Evolutionary conservation across 2,329 filamentous ascomycete genomes (phyloP), one percentile per base, ranked within the genome.

Genomic region (Ceratocystis diversiconidia): DNA sequence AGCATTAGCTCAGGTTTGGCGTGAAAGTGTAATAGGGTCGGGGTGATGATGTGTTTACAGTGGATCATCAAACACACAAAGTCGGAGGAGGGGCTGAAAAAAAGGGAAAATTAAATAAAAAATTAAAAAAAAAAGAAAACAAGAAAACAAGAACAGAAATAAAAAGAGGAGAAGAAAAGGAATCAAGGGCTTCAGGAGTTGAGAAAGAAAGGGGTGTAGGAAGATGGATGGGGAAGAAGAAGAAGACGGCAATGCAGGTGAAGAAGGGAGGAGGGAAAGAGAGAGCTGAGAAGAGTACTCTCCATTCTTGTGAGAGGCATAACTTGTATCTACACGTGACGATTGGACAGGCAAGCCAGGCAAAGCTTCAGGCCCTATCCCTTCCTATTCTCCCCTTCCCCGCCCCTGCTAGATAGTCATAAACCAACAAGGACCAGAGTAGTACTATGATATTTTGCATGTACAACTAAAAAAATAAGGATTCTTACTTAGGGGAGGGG

Each of bases 11-110:
- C 17, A 36, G 55, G 17, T 59, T 36, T 59, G 55, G 55, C 28
- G 55, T 59, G 17, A 19, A 59, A 30, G 28, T 36, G 17, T 8
- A 52, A 10, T 5, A 52, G 48, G 19, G n/a, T 22, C 8, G 10
- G 52, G 25, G 3, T 57, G 52, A 30, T 30, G 52, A 36, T 59
- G 7, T 59, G 55, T 59, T 59, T 36, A 59, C 25, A 59, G 55
- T 59, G 55, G 55, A 59, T 36, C 55, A 36, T 59, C 55, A 59
- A 59, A 59, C 55, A 59, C 55, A 59, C 1, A 28, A 59, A n/a
- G 55, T 22, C 7, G 55, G 55, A 59, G 55, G 55, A 19, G 55
- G 55, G 28, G 12, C 17, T 17, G 30, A 19, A n/a, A 36, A 36
- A 59, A 12, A 52, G 2, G 15, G 15, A 25, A 52, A 6, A 3